Evolutionary conservation across 805 yeast species (phyloP), one percentile per base, ranked within the genome.

Genomic region (Candida adriatica): DNA sequence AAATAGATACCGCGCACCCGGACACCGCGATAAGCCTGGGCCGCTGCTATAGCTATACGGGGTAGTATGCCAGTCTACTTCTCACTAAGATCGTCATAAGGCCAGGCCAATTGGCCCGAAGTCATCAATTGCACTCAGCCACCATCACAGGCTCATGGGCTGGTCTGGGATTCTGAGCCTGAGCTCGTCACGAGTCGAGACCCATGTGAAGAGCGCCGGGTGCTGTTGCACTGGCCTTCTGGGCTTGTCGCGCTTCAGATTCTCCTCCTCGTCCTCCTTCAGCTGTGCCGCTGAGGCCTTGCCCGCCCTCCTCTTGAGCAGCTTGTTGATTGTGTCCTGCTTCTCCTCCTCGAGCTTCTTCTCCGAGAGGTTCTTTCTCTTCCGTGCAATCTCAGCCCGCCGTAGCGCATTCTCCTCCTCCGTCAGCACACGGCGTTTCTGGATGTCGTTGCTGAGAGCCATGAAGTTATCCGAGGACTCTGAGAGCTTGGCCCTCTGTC

Each of bases 261-360:
- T 33, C 6, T 31, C 34, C 15, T 42, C 49, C 7, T 48, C 49
- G 13, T 45, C 51, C 9, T 39, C 40, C 20, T 38, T 42, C 20
- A 43, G 19, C 13, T 35, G 38, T 6, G 49, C 40, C 6, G 48
- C 45, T 8, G 42, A 43, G 0, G 43, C 47, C 51, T 81, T 81
- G 29, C 74, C 75, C 1, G 96, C 95, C 41, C 95, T 70, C 55
- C 88, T 76, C 57, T 84, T 79, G 42, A 90, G 64, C 42, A 90
- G 62, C 54, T 84, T 85, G 55, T 90, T 90, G 42, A 90, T 67
- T 0, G 96, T 88, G 42, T 90, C 96, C 50, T 79, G 73, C 53
- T 92, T 92, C 56, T 92, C 97, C 55, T 85, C 96, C 50, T 88
- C 96, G 24, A 85, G 60, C 42, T 80, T 75, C 59, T 80, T 79